phyloP scores from a whole-genome alignment of 768 basidiomycete genomes.

The Boletus huronensis region DNA sequence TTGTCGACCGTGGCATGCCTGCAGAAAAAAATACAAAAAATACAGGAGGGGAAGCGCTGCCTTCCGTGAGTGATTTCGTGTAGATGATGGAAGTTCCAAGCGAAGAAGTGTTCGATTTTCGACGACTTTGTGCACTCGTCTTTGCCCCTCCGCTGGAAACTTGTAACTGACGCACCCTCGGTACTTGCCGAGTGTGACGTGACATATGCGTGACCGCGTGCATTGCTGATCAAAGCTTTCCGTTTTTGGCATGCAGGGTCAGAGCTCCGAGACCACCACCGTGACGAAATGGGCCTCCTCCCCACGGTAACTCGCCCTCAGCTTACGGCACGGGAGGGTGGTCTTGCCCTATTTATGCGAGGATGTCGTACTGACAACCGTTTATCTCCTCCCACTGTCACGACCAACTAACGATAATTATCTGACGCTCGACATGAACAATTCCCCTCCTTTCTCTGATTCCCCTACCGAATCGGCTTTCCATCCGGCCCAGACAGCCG shows the following conservation, averaged over 20 bases:
- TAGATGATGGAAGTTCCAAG: slow-evolving; percentile 34
- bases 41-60: not conserved
- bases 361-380: not conserved
- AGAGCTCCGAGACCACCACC: not conserved
- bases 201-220: slow-evolving; percentile 13
- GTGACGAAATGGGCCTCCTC: not conserved
- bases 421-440: slow-evolving; percentile 20
- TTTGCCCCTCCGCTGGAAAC: slow-evolving; percentile 24
- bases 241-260: slow-evolving; percentile 15
- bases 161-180: slow-evolving; percentile 20
- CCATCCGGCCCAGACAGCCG: slow-evolving; percentile 2
- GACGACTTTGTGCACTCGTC: slow-evolving; percentile 15
- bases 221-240: slow-evolving; percentile 18
- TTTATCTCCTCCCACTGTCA: not conserved
- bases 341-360: slow-evolving; percentile 15
- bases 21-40: slow-evolving; percentile 9
- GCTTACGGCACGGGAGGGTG: slow-evolving; percentile 23
- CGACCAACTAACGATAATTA: slow-evolving; percentile 12
- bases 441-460: slow-evolving; percentile 11
- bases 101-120: slow-evolving; percentile 31
- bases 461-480: slow-evolving; percentile 16
- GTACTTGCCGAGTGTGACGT: slow-evolving; percentile 28
- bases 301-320: not conserved
- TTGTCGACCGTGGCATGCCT: not conserved
- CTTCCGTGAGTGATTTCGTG: slow-evolving; percentile 11